Conservation (phyloP, 768 basidiomycete genomes). For the Russula emetica region DNA sequence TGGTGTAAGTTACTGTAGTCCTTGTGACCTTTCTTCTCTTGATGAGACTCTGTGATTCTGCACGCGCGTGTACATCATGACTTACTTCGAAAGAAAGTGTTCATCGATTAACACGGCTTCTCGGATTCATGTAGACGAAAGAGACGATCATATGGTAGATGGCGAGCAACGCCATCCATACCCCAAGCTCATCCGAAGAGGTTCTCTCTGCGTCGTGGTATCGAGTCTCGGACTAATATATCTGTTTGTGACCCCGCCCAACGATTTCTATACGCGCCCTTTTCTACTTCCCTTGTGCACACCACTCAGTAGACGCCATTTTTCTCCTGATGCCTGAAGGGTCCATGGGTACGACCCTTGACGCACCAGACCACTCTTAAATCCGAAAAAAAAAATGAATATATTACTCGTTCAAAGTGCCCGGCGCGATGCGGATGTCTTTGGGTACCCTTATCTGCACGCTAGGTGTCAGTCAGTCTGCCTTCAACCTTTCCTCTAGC, state of each 20-base stretch:
- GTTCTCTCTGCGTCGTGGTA: constrained; percentile 63
- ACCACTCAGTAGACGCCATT: background rate
- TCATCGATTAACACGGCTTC: too few relatives aligned
- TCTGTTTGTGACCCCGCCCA: constrained; percentile 74
- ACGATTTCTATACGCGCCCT: constrained; percentile 46
- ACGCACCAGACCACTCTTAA: constrained; percentile 40
- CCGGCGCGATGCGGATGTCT: constrained; percentile 89
- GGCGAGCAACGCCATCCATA: too few relatives aligned
- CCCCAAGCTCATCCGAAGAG: background rate
- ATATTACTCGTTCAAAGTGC: constrained; percentile 73
- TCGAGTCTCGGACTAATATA: constrained; percentile 82
- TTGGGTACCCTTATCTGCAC: constrained; percentile 92
- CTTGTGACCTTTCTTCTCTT: too few relatives aligned
- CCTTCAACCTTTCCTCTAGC: constrained; percentile 13
- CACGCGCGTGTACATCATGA: too few relatives aligned
- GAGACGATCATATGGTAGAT: too few relatives aligned
- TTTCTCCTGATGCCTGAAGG: constrained; percentile 38
- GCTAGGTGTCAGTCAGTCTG: constrained; percentile 80
- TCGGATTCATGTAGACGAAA: too few relatives aligned
- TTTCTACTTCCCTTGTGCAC: background rate
- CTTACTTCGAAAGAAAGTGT: too few relatives aligned
- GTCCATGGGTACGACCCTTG: constrained; percentile 68
- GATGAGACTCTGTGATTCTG: too few relatives aligned
- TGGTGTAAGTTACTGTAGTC: too few relatives aligned
- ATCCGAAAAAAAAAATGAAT: constrained; percentile 58